Conservation (phyloP, 495 filamentous ascomycete genomes). For the Elasticomyces elasticus region DNA sequence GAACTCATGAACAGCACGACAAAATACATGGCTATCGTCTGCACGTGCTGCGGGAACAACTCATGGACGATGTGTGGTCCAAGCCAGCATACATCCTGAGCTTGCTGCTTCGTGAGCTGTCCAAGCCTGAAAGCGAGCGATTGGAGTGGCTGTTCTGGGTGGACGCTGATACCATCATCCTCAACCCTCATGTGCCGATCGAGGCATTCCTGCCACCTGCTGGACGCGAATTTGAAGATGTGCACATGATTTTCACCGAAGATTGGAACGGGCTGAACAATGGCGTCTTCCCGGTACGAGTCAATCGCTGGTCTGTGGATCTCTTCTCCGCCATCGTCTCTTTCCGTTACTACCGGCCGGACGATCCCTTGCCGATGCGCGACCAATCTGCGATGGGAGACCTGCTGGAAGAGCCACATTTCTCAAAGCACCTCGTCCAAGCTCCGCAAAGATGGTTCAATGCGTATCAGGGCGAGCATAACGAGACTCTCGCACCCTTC, state of each 20-base stretch:
- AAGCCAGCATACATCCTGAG: constrained; percentile 43
- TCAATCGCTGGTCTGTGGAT: constrained; percentile 41
- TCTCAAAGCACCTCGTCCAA: constrained; percentile 18
- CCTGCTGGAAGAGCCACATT: constrained; percentile 29
- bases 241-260: constrained; percentile 39
- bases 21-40: constrained; percentile 27
- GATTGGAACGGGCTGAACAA: constrained; percentile 50
- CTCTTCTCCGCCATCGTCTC: constrained; percentile 39
- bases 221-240: constrained; percentile 30
- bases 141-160: constrained; percentile 47
- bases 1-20: constrained; percentile 29
- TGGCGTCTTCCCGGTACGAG: constrained; percentile 44
- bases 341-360: constrained; percentile 36
- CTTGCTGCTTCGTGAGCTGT: constrained; percentile 39
- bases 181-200: constrained; percentile 44
- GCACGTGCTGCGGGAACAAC: constrained; percentile 26
- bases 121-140: constrained; percentile 39
- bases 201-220: constrained; percentile 43
- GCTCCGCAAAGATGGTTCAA: constrained; percentile 37
- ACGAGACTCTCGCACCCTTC: constrained; percentile 24
- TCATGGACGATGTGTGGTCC: constrained; percentile 34
- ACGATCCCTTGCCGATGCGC: constrained; percentile 28
- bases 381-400: constrained; percentile 34
- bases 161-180: constrained; percentile 43
- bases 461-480: constrained; percentile 29